Evolutionary conservation across 2,329 filamentous ascomycete species (phyloP).

Genomic region (Periconia digitata): DNA sequence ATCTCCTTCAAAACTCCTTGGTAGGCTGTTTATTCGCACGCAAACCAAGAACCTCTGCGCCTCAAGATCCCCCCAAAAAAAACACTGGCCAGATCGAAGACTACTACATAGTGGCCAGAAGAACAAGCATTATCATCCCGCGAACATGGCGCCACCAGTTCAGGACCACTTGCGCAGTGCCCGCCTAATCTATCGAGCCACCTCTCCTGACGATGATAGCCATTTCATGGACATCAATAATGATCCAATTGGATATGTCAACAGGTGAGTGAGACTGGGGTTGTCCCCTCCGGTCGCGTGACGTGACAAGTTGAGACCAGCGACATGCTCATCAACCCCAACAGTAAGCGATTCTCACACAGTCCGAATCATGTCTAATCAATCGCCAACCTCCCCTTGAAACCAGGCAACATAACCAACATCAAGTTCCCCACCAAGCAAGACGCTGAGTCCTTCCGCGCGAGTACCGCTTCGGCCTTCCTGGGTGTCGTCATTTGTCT

Average conservation of each 20-base stretch:
- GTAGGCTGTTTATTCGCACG: too few relatives aligned
- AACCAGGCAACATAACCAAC: slow-evolving; percentile 26
- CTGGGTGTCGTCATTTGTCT: slow-evolving; percentile 27
- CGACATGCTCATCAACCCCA: background rate
- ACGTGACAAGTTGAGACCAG: background rate
- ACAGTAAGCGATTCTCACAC: background rate
- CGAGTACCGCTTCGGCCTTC: slow-evolving; percentile 19
- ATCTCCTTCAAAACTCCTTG: too few relatives aligned
- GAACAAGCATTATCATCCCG: background rate
- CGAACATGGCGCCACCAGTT: slow-evolving; percentile 2
- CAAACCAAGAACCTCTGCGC: too few relatives aligned
- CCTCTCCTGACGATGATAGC: slow-evolving; percentile 21
- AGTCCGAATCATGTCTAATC: background rate
- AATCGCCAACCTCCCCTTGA: slow-evolving; percentile 11
- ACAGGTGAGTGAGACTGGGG: slow-evolving; percentile 5
- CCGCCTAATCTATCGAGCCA: slow-evolving; percentile 27
- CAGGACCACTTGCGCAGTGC: slow-evolving; percentile 23
- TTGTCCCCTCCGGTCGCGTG: background rate
- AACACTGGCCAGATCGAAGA: too few relatives aligned
- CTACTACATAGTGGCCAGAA: background rate
- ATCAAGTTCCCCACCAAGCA: slow-evolving; percentile 15
- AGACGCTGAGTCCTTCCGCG: slow-evolving; percentile 20
- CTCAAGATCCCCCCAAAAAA: too few relatives aligned
- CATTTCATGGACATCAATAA: slow-evolving; percentile 27
- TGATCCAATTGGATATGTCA: slow-evolving; percentile 26